These are phyloP conservation scores for Lignosus rhinocerotis DNA, from an alignment of 1,284 basidiomycete genomes.

Conservation along the genomic window DNA sequence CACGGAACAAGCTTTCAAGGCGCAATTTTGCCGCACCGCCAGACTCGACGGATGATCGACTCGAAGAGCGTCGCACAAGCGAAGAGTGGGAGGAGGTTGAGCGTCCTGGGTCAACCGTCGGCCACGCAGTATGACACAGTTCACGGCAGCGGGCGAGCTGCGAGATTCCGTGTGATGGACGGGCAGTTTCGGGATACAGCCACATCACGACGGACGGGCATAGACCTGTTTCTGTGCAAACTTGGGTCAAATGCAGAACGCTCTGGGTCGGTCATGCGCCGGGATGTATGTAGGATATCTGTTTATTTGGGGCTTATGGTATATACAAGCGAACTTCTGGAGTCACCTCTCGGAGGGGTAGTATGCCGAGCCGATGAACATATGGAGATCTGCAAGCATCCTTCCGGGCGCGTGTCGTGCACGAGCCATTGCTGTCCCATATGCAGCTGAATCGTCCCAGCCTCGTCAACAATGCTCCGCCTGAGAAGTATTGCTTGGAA, in stretches of 20 bases:
- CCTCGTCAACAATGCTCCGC: neutral
- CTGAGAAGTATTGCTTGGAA: neutral
- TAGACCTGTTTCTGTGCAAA: neutral
- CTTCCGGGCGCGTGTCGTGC: neutral
- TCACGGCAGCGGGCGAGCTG: neutral
- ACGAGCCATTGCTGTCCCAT: neutral
- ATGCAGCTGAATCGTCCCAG: neutral
- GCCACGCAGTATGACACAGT: constrained; percentile 8
- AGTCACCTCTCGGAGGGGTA: neutral
- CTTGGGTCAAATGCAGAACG: neutral
- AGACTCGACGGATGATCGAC: neutral
- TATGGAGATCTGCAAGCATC: neutral
- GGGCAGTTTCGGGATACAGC: neutral
- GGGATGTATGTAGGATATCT: constrained; percentile 7
- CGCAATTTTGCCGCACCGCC: neutral
- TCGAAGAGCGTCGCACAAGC: constrained; percentile 4
- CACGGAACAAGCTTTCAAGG: constrained; percentile 16
- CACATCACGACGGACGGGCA: neutral
- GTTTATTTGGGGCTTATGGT: neutral
- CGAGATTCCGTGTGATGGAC: neutral
- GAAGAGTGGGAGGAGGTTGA: constrained; percentile 29
- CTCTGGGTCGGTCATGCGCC: constrained; percentile 3
- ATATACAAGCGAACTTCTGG: neutral
- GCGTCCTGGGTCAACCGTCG: constrained; percentile 13
- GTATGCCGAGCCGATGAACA: neutral